Conservation (phyloP, 2,329 filamentous ascomycete species). For the Periglandula ipomoeae region DNA sequence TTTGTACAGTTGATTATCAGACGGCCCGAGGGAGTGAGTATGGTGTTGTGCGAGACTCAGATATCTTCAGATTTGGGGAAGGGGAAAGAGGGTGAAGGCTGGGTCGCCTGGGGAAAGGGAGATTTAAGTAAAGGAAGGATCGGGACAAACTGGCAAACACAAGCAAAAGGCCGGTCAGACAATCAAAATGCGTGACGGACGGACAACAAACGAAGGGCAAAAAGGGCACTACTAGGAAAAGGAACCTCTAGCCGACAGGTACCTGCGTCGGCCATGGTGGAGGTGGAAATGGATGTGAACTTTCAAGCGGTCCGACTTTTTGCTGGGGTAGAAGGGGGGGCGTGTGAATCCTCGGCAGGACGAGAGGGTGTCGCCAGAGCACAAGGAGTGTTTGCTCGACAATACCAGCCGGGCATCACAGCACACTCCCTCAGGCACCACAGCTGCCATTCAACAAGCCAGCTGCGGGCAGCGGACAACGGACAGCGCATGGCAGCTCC, state of each 20-base stretch:
- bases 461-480: background rate
- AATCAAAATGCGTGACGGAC: constrained; percentile 7
- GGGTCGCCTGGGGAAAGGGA: constrained; percentile 1
- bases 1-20: background rate
- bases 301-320: background rate
- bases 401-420: background rate
- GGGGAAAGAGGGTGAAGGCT: background rate
- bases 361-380: background rate
- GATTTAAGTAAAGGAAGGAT: constrained; percentile 5
- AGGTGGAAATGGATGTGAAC: background rate
- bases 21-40: no score
- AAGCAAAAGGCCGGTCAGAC: background rate
- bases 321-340: constrained; percentile 1
- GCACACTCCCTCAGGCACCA: background rate
- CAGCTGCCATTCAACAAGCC: background rate
- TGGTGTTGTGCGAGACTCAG: background rate
- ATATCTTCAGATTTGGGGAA: background rate
- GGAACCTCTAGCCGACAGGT: constrained; percentile 12
- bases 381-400: background rate
- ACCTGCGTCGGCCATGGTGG: constrained; percentile 3
- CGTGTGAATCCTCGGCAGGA: background rate
- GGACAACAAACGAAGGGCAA: constrained; percentile 5
- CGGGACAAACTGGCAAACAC: constrained; percentile 1
- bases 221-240: constrained; percentile 5
- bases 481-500: background rate